Conservation (phyloP, 345 rosid genomes). For the Rubroshorea leprosula region DNA sequence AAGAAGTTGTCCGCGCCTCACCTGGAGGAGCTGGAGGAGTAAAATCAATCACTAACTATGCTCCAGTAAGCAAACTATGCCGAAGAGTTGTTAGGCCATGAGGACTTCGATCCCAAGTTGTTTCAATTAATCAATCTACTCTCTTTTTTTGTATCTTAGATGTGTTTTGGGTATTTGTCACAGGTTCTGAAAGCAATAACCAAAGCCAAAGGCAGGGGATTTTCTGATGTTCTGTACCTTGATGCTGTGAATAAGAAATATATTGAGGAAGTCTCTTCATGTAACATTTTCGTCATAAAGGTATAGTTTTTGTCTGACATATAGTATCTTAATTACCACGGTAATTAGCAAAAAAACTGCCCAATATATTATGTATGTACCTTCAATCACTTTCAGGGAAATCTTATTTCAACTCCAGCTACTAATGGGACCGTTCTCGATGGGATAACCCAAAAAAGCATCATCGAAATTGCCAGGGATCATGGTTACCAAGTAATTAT, state of each 20-base stretch:
- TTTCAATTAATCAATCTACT: too few relatives aligned
- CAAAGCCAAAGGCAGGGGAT: constrained; percentile 70
- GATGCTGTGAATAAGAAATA: constrained; percentile 56
- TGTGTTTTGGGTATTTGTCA: too few relatives aligned
- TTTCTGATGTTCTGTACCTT: constrained; percentile 81
- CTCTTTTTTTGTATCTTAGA: too few relatives aligned
- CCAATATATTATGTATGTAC: constrained; percentile 2
- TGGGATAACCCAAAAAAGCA: constrained; percentile 71
- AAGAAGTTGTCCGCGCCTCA: constrained; percentile 53
- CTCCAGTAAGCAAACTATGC: constrained; percentile 53
- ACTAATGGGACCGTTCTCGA: constrained; percentile 65
- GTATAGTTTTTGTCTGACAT: too few relatives aligned
- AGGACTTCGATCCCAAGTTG: too few relatives aligned
- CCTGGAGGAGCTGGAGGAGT: constrained; percentile 69
- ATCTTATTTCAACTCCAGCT: constrained; percentile 65
- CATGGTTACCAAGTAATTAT: constrained; percentile 53
- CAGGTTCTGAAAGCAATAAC: constrained; percentile 61
- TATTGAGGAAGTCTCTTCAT: constrained; percentile 81
- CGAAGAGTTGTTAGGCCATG: too few relatives aligned
- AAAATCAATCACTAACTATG: constrained; percentile 55
- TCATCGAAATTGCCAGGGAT: constrained; percentile 66
- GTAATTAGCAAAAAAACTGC: too few relatives aligned
- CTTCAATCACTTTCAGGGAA: constrained; percentile 35
- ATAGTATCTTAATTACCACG: too few relatives aligned
- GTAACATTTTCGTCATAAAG: constrained; percentile 80